These are phyloP conservation scores for Selaginella tamariscina DNA, from an alignment of 75 land plant species.

Conservation along the genomic window DNA sequence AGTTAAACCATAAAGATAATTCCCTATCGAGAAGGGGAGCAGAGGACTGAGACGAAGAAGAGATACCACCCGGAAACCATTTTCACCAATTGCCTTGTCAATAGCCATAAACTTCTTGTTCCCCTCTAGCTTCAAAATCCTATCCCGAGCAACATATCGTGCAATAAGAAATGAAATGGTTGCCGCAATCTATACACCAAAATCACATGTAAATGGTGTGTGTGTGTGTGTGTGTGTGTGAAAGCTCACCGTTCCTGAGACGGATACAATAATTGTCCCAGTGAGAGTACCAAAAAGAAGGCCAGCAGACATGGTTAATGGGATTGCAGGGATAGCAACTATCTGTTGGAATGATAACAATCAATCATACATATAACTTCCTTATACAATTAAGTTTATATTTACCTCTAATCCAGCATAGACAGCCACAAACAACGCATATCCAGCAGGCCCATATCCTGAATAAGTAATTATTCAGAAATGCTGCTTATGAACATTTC, in stretches of 20 bases:
- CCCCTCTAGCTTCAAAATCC: slow-evolving; percentile 76
- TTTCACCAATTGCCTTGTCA: slow-evolving; percentile 97
- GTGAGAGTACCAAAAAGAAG: slow-evolving; percentile 76
- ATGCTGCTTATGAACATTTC: not conserved
- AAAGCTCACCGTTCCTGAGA: slow-evolving; percentile 80
- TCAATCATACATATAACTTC: slow-evolving; percentile 4
- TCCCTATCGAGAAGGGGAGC: slow-evolving; percentile 91
- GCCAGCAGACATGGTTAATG: slow-evolving; percentile 97
- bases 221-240: not conserved
- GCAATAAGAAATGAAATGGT: slow-evolving; percentile 84
- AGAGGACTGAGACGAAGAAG: slow-evolving; percentile 91
- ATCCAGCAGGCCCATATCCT: slow-evolving; percentile 94
- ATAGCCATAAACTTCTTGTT: slow-evolving; percentile 91
- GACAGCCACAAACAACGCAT: slow-evolving; percentile 88
- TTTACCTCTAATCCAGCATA: slow-evolving; percentile 95
- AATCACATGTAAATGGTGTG: not conserved
- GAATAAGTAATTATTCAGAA: slow-evolving; percentile 8
- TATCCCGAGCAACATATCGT: slow-evolving; percentile 91
- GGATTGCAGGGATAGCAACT: slow-evolving; percentile 97
- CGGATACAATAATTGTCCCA: slow-evolving; percentile 86
- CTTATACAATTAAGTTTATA: not conserved
- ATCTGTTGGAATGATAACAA: slow-evolving; percentile 53
- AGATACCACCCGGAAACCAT: slow-evolving; percentile 88
- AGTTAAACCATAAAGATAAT: slow-evolving; percentile 93
- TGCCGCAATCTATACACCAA: slow-evolving; percentile 59